Conservation (phyloP, 139 green algal species). For the Ulvella scutata region DNA sequence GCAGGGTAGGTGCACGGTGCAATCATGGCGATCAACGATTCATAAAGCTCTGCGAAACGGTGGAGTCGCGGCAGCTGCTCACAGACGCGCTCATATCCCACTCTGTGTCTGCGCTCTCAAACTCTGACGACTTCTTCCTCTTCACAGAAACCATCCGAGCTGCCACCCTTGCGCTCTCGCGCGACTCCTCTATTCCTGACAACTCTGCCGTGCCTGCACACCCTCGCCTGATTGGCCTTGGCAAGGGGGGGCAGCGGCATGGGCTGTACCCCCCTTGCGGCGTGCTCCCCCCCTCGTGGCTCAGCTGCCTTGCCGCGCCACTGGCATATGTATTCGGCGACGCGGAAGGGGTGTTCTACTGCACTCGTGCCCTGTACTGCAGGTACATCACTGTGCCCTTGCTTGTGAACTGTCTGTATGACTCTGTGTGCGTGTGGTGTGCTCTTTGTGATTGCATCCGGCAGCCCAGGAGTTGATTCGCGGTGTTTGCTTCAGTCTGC, state of each 20-base stretch:
- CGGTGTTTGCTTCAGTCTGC: too few relatives aligned
- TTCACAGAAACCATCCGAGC: not conserved
- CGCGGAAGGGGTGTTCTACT: slow-evolving; percentile 21
- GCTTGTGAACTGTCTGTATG: too few relatives aligned
- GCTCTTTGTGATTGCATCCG: too few relatives aligned
- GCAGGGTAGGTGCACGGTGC: too few relatives aligned
- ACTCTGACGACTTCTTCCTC: not conserved
- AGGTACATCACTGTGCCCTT: too few relatives aligned
- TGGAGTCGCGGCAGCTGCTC: not conserved
- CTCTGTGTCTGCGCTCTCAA: not conserved
- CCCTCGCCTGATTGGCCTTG: not conserved
- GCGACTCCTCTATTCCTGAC: slow-evolving; percentile 12
- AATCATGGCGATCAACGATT: too few relatives aligned
- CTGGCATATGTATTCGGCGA: slow-evolving; percentile 39
- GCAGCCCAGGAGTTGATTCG: too few relatives aligned
- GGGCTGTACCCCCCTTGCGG: slow-evolving; percentile 23
- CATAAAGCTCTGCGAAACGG: not conserved
- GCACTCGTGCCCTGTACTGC: slow-evolving; percentile 36
- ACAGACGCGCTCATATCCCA: not conserved
- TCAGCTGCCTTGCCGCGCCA: slow-evolving; percentile 23
- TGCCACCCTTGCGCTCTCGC: slow-evolving; percentile 22
- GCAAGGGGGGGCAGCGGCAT: not conserved
- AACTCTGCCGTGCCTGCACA: slow-evolving; percentile 3
- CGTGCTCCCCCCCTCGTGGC: slow-evolving; percentile 23
- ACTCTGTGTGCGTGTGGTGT: too few relatives aligned